These are phyloP conservation scores for Penicillium oxalicum DNA, from an alignment of 2,329 filamentous ascomycete species.

Conservation along the genomic window DNA sequence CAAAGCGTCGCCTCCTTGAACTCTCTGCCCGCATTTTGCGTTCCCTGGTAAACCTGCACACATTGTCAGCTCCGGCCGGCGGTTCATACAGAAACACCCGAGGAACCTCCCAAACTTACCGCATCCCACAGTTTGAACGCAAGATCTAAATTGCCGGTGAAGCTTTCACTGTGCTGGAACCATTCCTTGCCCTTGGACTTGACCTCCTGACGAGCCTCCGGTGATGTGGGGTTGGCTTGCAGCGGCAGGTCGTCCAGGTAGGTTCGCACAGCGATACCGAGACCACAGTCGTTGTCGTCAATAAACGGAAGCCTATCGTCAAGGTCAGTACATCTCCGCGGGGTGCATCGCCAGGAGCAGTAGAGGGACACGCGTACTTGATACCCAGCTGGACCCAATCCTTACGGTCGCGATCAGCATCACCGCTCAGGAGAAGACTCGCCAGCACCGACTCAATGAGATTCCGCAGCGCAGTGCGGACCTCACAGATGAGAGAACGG, in stretches of 20 bases:
- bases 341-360: not conserved
- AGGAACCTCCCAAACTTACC: slow-evolving; percentile 38
- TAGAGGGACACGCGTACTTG: slow-evolving; percentile 49
- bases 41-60: slow-evolving; percentile 51
- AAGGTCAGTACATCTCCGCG: slow-evolving; percentile 3
- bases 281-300: slow-evolving; percentile 41
- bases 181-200: slow-evolving; percentile 52
- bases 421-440: slow-evolving; percentile 73
- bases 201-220: slow-evolving; percentile 45
- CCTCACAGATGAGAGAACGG: slow-evolving; percentile 72
- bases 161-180: slow-evolving; percentile 56
- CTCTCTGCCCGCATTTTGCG: slow-evolving; percentile 50
- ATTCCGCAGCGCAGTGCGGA: slow-evolving; percentile 74
- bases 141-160: slow-evolving; percentile 52
- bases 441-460: slow-evolving; percentile 76
- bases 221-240: slow-evolving; percentile 49
- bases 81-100: not conserved
- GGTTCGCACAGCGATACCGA: slow-evolving; percentile 45
- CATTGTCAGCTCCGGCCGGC: slow-evolving; percentile 7
- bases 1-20: slow-evolving; percentile 51
- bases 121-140: slow-evolving; percentile 62
- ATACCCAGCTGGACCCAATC: slow-evolving; percentile 66
- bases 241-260: slow-evolving; percentile 51
- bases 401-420: slow-evolving; percentile 64
- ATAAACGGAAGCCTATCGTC: slow-evolving; percentile 38